Conservation (phyloP, 345 rosid genomes). For the Salix purpurea region DNA sequence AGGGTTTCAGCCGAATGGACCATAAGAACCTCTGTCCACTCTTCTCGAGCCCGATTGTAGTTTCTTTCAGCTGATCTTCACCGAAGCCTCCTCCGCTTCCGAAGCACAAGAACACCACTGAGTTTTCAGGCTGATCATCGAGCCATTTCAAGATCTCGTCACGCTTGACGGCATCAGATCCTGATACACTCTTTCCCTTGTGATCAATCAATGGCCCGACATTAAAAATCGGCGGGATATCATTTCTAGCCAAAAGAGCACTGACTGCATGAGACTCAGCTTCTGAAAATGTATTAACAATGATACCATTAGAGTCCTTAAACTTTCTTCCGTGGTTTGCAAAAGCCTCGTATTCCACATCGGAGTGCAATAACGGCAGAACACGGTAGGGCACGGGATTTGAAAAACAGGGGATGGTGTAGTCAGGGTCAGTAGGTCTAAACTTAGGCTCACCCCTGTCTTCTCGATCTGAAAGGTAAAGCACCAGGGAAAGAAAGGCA, state of each 20-base stretch:
- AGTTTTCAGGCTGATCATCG: slow-evolving; percentile 37
- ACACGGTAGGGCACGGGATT: slow-evolving; percentile 36
- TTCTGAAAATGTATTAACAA: slow-evolving; percentile 45
- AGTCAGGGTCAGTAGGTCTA: not conserved
- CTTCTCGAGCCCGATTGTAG: slow-evolving; percentile 42
- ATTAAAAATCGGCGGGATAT: slow-evolving; percentile 30
- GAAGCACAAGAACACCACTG: slow-evolving; percentile 64
- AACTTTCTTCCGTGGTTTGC: slow-evolving; percentile 4
- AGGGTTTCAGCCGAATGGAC: slow-evolving; percentile 38
- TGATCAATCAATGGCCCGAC: slow-evolving; percentile 46
- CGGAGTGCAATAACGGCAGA: slow-evolving; percentile 19
- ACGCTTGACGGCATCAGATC: not conserved
- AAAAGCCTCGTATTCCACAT: not conserved
- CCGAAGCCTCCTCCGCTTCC: slow-evolving; percentile 58
- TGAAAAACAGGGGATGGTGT: slow-evolving; percentile 27
- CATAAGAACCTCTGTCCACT: slow-evolving; percentile 44
- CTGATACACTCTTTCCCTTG: not conserved
- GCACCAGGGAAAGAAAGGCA: slow-evolving; percentile 24
- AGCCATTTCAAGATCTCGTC: slow-evolving; percentile 47
- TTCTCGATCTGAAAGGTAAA: slow-evolving; percentile 3
- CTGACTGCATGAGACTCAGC: slow-evolving; percentile 38
- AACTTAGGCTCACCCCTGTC: not conserved
- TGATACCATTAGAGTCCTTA: slow-evolving; percentile 34
- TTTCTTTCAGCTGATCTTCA: slow-evolving; percentile 40
- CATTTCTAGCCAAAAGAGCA: slow-evolving; percentile 10